Evolutionary conservation across 2,329 filamentous ascomycete species (phyloP).

Genomic region (Monascus ruber): DNA sequence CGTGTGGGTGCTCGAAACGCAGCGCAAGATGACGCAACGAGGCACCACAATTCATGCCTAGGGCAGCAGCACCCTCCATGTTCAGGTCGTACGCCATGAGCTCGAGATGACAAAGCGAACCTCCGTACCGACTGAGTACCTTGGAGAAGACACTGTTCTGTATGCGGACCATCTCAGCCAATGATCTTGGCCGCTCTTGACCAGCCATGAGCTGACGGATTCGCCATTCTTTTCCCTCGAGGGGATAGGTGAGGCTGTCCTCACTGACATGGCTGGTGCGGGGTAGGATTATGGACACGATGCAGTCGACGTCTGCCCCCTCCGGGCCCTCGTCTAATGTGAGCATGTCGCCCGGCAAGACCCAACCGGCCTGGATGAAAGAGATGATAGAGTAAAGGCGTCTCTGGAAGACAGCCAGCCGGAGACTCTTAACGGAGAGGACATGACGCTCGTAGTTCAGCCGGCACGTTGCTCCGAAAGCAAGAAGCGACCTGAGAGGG

Average conservation of each 20-base stretch:
- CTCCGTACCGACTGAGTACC: constrained; percentile 14
- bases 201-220: not conserved
- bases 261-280: constrained; percentile 3
- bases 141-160: constrained; percentile 15
- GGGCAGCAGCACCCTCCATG: constrained; percentile 14
- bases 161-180: constrained; percentile 11
- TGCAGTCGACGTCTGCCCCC: constrained; percentile 4
- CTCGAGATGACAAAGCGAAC: constrained; percentile 17
- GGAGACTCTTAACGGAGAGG: constrained; percentile 17
- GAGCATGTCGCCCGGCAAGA: constrained; percentile 9
- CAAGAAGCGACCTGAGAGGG: constrained; percentile 16
- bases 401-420: constrained; percentile 22
- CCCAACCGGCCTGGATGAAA: constrained; percentile 16
- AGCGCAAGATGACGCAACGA: constrained; percentile 21
- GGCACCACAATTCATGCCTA: constrained; percentile 11
- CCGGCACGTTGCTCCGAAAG: constrained; percentile 21
- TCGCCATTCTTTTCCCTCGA: constrained; percentile 1
- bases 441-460: constrained; percentile 16
- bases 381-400: constrained; percentile 21
- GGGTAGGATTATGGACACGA: constrained; percentile 7
- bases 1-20: constrained; percentile 23
- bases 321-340: not conserved
- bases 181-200: not conserved
- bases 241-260: not conserved
- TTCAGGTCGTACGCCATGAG: constrained; percentile 22